Conservation (phyloP, 2,329 filamentous ascomycete species). For the Penicillium sp. region DNA sequence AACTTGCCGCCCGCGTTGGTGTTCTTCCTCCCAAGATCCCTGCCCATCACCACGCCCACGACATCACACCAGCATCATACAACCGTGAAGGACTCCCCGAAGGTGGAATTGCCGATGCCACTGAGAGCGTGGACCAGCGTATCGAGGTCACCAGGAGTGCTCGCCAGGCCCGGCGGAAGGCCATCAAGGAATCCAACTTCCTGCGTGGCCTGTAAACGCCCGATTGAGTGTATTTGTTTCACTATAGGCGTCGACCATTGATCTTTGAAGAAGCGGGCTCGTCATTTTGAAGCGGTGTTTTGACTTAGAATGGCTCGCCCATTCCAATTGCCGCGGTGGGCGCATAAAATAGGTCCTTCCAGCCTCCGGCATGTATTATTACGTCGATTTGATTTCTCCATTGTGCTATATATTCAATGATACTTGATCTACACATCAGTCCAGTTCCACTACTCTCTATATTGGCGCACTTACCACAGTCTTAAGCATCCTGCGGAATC, state of each 20-base stretch:
- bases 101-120: slow-evolving; percentile 33
- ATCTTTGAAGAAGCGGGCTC: slow-evolving; percentile 12
- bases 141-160: slow-evolving; percentile 46
- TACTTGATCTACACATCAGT: slow-evolving; percentile 7
- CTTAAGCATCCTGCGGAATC: slow-evolving; percentile 8
- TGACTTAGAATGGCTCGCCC: slow-evolving; percentile 5
- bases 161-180: slow-evolving; percentile 46
- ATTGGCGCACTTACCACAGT: background rate
- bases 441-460: background rate
- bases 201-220: slow-evolving; percentile 44
- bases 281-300: slow-evolving; percentile 1
- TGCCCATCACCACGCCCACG: slow-evolving; percentile 46
- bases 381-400: slow-evolving; percentile 24
- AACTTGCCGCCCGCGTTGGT: slow-evolving; percentile 43
- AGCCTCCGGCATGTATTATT: slow-evolving; percentile 32
- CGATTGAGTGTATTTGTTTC: background rate
- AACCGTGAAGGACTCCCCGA: slow-evolving; percentile 25
- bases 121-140: slow-evolving; percentile 38
- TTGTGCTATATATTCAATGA: slow-evolving; percentile 28
- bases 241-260: background rate
- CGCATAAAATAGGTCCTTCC: slow-evolving; percentile 7
- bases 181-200: slow-evolving; percentile 50
- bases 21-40: slow-evolving; percentile 43
- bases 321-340: slow-evolving; percentile 8
- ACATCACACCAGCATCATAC: slow-evolving; percentile 43